phyloP scores from a whole-genome alignment of 306 rosid genomes.

The Pterocarpus santalinus region DNA sequence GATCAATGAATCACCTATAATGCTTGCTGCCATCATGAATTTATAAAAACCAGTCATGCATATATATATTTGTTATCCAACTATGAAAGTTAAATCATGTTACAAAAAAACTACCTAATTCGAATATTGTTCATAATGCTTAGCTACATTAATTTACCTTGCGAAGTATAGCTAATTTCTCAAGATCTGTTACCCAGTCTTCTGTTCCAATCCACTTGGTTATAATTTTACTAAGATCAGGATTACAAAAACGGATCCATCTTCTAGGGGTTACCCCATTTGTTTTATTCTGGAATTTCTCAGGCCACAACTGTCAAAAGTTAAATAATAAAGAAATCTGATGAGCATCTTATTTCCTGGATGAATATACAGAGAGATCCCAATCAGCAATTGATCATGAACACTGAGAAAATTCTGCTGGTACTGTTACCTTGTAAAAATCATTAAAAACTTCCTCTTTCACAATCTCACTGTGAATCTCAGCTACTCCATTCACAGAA shows the following conservation, averaged over 20 bases:
- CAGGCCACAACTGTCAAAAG: slow-evolving; percentile 83
- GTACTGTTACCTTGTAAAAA: slow-evolving; percentile 68
- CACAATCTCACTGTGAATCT: slow-evolving; percentile 92
- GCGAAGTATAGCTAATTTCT: slow-evolving; percentile 57
- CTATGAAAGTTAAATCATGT: slow-evolving; percentile 7
- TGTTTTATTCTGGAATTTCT: slow-evolving; percentile 94
- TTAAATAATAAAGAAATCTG: slow-evolving; percentile 31
- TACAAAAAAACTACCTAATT: slow-evolving; percentile 14
- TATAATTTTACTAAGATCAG: slow-evolving; percentile 77
- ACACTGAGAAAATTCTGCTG: slow-evolving; percentile 9
- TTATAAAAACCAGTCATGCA: slow-evolving; percentile 2
- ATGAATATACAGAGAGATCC: slow-evolving; percentile 9
- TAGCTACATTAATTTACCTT: slow-evolving; percentile 51
- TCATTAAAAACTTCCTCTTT: slow-evolving; percentile 87
- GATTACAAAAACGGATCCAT: slow-evolving; percentile 96
- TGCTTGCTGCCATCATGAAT: slow-evolving; percentile 28
- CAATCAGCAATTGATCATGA: slow-evolving; percentile 25
- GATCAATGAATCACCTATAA: slow-evolving; percentile 24
- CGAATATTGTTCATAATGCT: slow-evolving; percentile 7
- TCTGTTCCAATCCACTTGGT: slow-evolving; percentile 91
- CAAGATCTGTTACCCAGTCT: slow-evolving; percentile 60
- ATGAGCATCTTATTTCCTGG: slow-evolving; percentile 40
- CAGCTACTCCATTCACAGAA: slow-evolving; percentile 96
- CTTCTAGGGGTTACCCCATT: slow-evolving; percentile 98
- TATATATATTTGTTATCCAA: slow-evolving; percentile 11